A percentile compares a stretch with the other conserved stretches of the same genome.
phyloP scores from a whole-genome alignment of 2,329 filamentous ascomycete genomes.

The Cladophialophora immunda region DNA sequence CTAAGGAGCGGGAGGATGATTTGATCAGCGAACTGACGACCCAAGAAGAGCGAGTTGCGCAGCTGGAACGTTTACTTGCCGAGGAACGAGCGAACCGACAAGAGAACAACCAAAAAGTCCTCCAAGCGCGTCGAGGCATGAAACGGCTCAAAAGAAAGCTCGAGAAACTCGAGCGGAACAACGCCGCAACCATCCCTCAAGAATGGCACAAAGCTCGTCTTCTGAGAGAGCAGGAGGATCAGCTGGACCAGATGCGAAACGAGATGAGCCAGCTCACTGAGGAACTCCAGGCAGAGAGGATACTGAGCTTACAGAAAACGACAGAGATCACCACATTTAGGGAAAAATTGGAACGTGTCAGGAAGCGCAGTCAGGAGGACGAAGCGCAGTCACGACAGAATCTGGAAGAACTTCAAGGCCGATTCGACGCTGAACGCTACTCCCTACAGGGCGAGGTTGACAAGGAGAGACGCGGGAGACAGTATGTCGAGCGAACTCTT shows the following conservation, averaged over 20 bases:
- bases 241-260: neutral
- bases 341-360: neutral
- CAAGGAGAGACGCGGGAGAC: neutral
- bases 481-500: neutral
- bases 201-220: conserved; percentile 4
- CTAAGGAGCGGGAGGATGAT: conserved; percentile 2
- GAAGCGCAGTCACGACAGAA: neutral
- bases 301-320: neutral
- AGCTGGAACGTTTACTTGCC: conserved; percentile 1
- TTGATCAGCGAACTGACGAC: too few species aligned
- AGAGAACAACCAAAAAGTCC: too few species aligned
- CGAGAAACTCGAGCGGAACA: conserved; percentile 4
- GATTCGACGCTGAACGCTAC: neutral
- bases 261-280: neutral
- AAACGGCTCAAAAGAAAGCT: too few species aligned
- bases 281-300: neutral
- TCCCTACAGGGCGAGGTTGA: neutral
- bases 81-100: too few species aligned
- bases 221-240: neutral
- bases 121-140: too few species aligned
- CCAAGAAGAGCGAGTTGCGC: conserved; percentile 2
- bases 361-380: neutral
- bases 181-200: conserved; percentile 2
- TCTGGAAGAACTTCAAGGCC: neutral
- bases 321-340: neutral